A percentile compares a stretch with the other conserved stretches of the same genome.
These are phyloP conservation scores for Fusarium irregulare DNA, from an alignment of 2,329 filamentous ascomycete species.

Conservation along the genomic window DNA sequence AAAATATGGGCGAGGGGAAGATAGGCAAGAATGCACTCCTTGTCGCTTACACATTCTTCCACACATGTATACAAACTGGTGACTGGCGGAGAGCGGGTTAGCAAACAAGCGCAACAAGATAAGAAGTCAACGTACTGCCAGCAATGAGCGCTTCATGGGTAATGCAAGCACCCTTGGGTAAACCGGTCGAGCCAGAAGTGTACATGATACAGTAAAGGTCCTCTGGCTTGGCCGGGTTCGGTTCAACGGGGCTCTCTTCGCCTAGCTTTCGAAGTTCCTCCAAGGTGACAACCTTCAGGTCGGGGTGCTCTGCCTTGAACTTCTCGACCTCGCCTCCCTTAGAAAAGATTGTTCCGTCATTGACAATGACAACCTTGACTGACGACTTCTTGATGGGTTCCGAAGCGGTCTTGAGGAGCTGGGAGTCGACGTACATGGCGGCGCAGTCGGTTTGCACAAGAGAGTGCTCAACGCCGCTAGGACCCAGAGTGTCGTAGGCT, in stretches of 20 bases:
- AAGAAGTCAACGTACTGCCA: constrained; percentile 63
- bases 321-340: constrained; percentile 63
- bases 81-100: constrained; percentile 57
- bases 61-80: constrained; percentile 85
- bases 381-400: constrained; percentile 67
- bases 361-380: constrained; percentile 72
- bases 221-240: constrained; percentile 76
- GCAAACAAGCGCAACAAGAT: constrained; percentile 8
- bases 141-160: constrained; percentile 84
- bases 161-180: constrained; percentile 88
- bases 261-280: constrained; percentile 67
- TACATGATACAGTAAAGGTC: constrained; percentile 88
- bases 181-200: constrained; percentile 89
- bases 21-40: constrained; percentile 87
- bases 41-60: constrained; percentile 79
- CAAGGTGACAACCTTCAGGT: constrained; percentile 65
- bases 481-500: constrained; percentile 91
- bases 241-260: constrained; percentile 75
- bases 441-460: constrained; percentile 82
- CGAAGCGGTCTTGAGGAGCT: constrained; percentile 72
- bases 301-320: constrained; percentile 67
- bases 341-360: constrained; percentile 65
- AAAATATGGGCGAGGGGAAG: constrained; percentile 95
- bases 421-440: constrained; percentile 88
- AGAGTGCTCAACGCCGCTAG: constrained; percentile 86